Percentiles rank a stretch among this genome's conserved stretches.
Evolutionary conservation across 2,329 filamentous ascomycete species (phyloP).

Genomic region (Colletotrichum musae): DNA sequence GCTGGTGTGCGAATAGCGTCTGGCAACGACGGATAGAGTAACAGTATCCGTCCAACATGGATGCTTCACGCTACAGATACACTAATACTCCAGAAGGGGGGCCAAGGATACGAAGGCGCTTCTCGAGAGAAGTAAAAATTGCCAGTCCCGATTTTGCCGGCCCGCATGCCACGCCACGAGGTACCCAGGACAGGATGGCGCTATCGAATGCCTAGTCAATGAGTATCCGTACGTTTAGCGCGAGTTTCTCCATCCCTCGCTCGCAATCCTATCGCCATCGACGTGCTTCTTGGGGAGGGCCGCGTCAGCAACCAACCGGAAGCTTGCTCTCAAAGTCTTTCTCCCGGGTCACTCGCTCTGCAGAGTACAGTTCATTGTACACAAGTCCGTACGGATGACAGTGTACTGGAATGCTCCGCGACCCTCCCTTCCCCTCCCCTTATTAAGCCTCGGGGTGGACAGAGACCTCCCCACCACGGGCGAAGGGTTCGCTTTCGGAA

Average conservation of each 20-base stretch:
- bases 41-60: no score
- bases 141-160: slow-evolving; percentile 34
- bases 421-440: slow-evolving; percentile 5
- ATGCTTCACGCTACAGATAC: no score
- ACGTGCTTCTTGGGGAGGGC: slow-evolving; percentile 20
- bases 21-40: not conserved
- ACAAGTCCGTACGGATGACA: not conserved
- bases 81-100: no score
- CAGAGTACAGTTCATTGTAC: not conserved
- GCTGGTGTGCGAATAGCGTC: not conserved
- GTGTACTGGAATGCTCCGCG: not conserved
- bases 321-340: not conserved
- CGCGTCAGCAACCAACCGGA: slow-evolving; percentile 34
- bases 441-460: slow-evolving; percentile 16
- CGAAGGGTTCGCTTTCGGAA: slow-evolving; percentile 34
- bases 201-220: slow-evolving; percentile 23
- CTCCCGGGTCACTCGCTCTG: not conserved
- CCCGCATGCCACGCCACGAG: slow-evolving; percentile 35
- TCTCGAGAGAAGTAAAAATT: not conserved
- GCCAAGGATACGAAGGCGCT: slow-evolving; percentile 7
- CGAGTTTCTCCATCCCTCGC: slow-evolving; percentile 21
- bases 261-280: slow-evolving; percentile 18
- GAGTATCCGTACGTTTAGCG: slow-evolving; percentile 18
- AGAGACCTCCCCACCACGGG: slow-evolving; percentile 21
- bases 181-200: slow-evolving; percentile 37